Conservation (phyloP, 192 early-diverging fungal species). For the Geranomyces variabilis region DNA sequence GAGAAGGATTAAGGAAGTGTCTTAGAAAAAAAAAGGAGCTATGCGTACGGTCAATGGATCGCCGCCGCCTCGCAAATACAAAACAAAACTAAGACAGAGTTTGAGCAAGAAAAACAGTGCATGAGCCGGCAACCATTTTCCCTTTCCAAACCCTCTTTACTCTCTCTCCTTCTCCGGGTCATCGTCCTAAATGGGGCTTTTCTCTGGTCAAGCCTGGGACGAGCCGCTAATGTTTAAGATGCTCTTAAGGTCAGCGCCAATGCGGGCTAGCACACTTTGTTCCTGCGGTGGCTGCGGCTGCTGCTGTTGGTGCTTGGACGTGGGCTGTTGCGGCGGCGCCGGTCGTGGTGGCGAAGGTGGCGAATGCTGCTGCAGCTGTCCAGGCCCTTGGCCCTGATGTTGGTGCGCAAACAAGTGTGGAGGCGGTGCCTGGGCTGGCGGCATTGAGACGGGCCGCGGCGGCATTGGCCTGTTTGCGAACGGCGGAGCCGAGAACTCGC, state of each 20-base stretch:
- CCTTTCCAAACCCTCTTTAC: too few relatives aligned
- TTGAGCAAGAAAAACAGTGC: too few relatives aligned
- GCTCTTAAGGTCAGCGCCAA: slow-evolving; percentile 35
- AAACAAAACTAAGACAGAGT: not conserved
- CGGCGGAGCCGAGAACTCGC: not conserved
- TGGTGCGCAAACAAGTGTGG: not conserved
- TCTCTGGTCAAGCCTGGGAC: not conserved
- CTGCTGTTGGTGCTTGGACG: not conserved
- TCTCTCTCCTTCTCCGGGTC: too few relatives aligned
- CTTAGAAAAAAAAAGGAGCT: too few relatives aligned
- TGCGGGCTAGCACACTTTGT: slow-evolving; percentile 31
- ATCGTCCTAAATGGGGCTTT: not conserved
- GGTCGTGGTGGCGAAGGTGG: not conserved
- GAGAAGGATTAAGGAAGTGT: too few relatives aligned
- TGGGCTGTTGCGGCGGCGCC: not conserved
- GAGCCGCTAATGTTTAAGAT: slow-evolving; percentile 40
- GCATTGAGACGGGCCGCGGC: not conserved
- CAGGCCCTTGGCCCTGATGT: not conserved
- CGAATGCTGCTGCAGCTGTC: not conserved
- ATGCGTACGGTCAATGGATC: too few relatives aligned
- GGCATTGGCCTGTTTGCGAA: not conserved
- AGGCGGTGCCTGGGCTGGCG: not conserved
- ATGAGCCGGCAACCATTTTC: too few relatives aligned
- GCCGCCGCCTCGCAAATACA: too few relatives aligned
- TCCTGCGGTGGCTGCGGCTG: slow-evolving; percentile 5